Evolutionary conservation across 2,329 filamentous ascomycete species (phyloP), one percentile per base, ranked within the genome.

Genomic region (Cercospora sesami): DNA sequence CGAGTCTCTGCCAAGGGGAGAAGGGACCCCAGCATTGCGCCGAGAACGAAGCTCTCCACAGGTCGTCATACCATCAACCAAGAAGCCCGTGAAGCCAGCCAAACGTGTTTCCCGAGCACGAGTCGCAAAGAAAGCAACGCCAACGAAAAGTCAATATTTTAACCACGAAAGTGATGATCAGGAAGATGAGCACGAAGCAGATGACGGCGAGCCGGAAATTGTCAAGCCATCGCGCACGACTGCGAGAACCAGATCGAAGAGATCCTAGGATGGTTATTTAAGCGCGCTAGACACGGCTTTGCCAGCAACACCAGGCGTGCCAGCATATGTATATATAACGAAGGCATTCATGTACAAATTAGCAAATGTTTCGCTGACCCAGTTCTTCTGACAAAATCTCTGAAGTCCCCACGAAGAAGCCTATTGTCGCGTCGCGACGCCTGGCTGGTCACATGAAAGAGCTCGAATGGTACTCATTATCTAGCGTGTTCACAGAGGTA

Each of bases 81-180:
- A 73, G 48, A 26, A 61, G 5, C 8, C 31, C 42, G 48, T 42
- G 60, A 31, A 59, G 36, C 39, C 14, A 58, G 66, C 7, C 8
- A 66, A 45, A 26, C 58, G 63, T 16, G 53, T 55, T 18, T 28
- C 23, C n/a, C 39, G 68, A 63, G 31, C 59, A 28, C 57, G 68
- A 45, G 64, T 59, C 57, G 67, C 67, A 33, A 74, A 74, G 65
- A 77, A 73, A 64, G 68, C 65, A 26, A 76, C 74, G 45, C 75
- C 71, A 51, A 33, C 68, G 23, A 77, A 69, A 68, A 77, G 76
- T 67, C 75, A 75, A 63, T 78, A 75, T 60, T 75, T 77, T 42
- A 55, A 64, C n/a, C 63, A 65, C 14, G 59, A 16, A 3, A 42
- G 55, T 14, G 55, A 71, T 26, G 67, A 63, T 12, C 64, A 69